phyloP scores from a whole-genome alignment of 2,329 filamentous ascomycete genomes.

The Gnomoniopsis sp. region DNA sequence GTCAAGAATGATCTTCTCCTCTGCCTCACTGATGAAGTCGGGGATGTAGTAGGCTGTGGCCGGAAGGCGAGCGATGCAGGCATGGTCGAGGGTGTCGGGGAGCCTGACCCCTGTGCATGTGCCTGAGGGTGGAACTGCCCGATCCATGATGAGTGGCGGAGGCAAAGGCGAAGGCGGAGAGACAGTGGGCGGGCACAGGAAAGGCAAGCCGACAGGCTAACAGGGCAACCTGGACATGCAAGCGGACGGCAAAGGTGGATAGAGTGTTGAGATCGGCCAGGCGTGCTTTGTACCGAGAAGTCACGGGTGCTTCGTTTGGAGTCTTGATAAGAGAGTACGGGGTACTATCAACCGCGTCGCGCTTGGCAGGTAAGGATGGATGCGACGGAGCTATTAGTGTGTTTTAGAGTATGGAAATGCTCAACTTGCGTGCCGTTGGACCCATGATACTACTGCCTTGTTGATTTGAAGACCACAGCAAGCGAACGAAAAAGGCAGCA shows the following conservation, averaged over 20 bases:
- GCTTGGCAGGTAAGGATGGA: background rate
- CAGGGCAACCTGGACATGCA: background rate
- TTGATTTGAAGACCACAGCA: background rate
- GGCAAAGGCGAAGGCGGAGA: constrained; percentile 1
- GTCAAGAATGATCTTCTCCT: constrained; percentile 67
- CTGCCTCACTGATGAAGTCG: constrained; percentile 73
- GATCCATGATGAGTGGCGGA: constrained; percentile 12
- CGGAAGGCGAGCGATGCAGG: constrained; percentile 54
- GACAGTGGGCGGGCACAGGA: background rate
- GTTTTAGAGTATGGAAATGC: background rate
- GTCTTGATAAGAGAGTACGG: background rate
- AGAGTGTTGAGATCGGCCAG: background rate
- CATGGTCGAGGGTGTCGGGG: constrained; percentile 47
- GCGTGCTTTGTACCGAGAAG: background rate
- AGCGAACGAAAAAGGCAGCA: background rate
- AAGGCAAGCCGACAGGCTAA: background rate
- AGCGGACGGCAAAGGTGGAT: background rate
- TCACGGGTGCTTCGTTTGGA: background rate
- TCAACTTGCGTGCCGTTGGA: background rate
- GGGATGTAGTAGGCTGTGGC: constrained; percentile 77
- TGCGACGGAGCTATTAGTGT: too few relatives aligned
- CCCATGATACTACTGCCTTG: background rate
- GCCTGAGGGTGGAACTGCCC: constrained; percentile 2
- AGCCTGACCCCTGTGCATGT: constrained; percentile 26
- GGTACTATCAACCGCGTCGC: background rate